A percentile compares a stretch with the other conserved stretches of the same genome.
Evolutionary conservation across 164 flowering plant genomes (phyloP).

Genomic region (Tetrastigma voinierianum): DNA sequence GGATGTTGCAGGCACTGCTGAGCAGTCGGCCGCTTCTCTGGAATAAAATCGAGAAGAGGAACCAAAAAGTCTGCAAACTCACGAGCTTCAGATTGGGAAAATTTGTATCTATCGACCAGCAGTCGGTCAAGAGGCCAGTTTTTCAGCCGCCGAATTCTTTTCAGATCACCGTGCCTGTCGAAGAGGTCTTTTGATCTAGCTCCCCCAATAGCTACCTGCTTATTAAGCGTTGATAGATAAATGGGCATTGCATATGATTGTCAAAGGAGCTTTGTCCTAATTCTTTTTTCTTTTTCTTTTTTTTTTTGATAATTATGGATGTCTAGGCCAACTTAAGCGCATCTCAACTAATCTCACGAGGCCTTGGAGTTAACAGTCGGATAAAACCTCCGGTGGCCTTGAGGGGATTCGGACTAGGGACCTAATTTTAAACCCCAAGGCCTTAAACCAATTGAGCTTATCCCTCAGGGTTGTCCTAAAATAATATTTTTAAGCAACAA

Average conservation of each 20-base stretch:
- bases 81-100: constrained; percentile 62
- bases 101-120: constrained; percentile 67
- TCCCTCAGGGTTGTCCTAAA: no score
- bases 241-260: constrained; percentile 10
- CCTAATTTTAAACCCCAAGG: no score
- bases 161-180: constrained; percentile 88
- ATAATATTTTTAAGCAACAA: no score
- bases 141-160: constrained; percentile 84
- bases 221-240: not conserved
- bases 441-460: no score
- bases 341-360: no score
- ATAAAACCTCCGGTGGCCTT: no score
- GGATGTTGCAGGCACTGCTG: constrained; percentile 81
- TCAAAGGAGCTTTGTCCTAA: no score
- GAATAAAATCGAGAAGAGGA: constrained; percentile 84
- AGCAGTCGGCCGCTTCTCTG: constrained; percentile 93
- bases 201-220: constrained; percentile 78
- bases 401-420: no score
- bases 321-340: no score
- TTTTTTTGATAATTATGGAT: no score
- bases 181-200: constrained; percentile 79
- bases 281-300: no score
- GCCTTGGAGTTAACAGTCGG: no score
- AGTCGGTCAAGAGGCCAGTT: constrained; percentile 62
- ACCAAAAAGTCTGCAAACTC: constrained; percentile 72